Evolutionary conservation across 495 filamentous ascomycete species (phyloP).

Genomic region (Aspergillus haitiensis): DNA sequence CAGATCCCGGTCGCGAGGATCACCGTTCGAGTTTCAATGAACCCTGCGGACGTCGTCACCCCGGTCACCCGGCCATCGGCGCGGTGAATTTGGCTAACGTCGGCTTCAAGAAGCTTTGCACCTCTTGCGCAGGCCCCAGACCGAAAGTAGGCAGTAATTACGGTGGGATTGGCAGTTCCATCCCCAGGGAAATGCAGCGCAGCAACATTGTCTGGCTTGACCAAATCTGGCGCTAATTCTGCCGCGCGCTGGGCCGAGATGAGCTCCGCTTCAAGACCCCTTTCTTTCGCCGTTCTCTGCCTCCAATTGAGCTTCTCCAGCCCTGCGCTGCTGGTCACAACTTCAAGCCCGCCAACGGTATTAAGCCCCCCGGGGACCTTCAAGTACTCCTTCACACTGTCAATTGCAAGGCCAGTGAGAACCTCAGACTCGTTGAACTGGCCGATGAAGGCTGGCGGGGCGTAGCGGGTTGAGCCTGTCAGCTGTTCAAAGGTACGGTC

Average conservation of each 20-base stretch:
- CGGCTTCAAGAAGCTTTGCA: slow-evolving; percentile 27
- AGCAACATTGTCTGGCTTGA: slow-evolving; percentile 24
- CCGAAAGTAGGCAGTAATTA: slow-evolving; percentile 31
- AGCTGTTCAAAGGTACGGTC: slow-evolving; percentile 27
- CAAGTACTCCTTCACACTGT: slow-evolving; percentile 33
- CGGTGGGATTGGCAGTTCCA: slow-evolving; percentile 31
- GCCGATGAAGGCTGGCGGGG: slow-evolving; percentile 39
- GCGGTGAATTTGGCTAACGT: slow-evolving; percentile 25
- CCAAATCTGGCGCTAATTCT: slow-evolving; percentile 32
- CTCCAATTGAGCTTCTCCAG: slow-evolving; percentile 27
- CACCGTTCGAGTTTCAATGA: slow-evolving; percentile 24
- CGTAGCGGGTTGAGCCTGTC: slow-evolving; percentile 34
- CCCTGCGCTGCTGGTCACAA: slow-evolving; percentile 29
- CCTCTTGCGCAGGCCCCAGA: slow-evolving; percentile 26
- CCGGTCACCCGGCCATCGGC: slow-evolving; percentile 25
- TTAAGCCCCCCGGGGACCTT: slow-evolving; percentile 32
- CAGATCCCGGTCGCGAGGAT: slow-evolving; percentile 38
- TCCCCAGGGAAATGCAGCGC: slow-evolving; percentile 31
- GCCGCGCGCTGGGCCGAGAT: slow-evolving; percentile 28
- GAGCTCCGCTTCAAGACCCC: slow-evolving; percentile 31
- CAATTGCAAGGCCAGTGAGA: slow-evolving; percentile 33
- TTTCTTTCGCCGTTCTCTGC: slow-evolving; percentile 21
- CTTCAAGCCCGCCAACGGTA: slow-evolving; percentile 34
- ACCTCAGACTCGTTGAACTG: slow-evolving; percentile 39
- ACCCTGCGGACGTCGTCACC: slow-evolving; percentile 21